Conservation (phyloP, 495 filamentous ascomycete genomes). For the Podospora anserina region DNA sequence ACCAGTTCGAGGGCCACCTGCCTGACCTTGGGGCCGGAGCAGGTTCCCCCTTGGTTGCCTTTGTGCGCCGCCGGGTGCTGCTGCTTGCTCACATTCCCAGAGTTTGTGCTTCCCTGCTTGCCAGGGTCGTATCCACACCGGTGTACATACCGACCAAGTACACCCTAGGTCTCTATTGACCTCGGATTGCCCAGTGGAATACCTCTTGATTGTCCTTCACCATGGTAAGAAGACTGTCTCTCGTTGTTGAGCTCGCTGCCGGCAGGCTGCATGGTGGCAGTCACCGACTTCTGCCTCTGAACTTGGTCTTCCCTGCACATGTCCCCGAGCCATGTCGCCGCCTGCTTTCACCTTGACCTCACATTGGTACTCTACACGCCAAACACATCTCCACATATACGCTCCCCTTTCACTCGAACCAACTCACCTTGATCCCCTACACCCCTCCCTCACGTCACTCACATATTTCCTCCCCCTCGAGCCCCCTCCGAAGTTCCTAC, state of each 20-base stretch:
- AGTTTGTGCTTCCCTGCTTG: slow-evolving; percentile 16
- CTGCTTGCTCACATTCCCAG: slow-evolving; percentile 16
- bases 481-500: not conserved
- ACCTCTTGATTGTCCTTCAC: slow-evolving; percentile 21
- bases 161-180: slow-evolving; percentile 28
- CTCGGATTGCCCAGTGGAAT: slow-evolving; percentile 37
- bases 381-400: not conserved
- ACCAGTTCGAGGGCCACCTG: slow-evolving; percentile 14
- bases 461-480: not conserved
- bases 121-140: slow-evolving; percentile 23
- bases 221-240: slow-evolving; percentile 44
- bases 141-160: slow-evolving; percentile 26
- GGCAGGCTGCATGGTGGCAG: slow-evolving; percentile 36
- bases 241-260: slow-evolving; percentile 20
- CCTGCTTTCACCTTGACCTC: not conserved
- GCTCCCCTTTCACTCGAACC: not conserved
- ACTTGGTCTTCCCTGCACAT: slow-evolving; percentile 16
- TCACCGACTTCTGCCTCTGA: slow-evolving; percentile 23
- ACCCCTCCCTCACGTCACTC: not conserved
- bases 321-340: not conserved
- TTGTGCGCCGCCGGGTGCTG: slow-evolving; percentile 15
- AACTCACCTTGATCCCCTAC: not conserved
- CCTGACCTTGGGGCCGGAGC: not conserved
- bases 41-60: slow-evolving; percentile 19
- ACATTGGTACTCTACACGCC: not conserved